A percentile compares a stretch with the other conserved stretches of the same genome.
Evolutionary conservation across 441 rosid species (phyloP).

Genomic region (Biscutella auriculata): DNA sequence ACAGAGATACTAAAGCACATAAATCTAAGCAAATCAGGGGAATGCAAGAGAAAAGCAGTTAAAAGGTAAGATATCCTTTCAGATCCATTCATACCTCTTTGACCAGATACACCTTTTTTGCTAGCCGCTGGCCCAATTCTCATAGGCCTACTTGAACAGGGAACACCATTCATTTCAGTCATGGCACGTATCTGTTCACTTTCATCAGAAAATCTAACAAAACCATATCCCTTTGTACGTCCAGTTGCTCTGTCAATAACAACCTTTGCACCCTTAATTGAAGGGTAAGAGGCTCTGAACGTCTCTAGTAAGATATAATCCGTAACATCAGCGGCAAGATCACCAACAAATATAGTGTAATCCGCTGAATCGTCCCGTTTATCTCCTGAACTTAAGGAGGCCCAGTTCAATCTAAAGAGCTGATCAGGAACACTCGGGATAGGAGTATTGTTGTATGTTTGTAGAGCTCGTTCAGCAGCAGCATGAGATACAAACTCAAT

Average conservation of each 20-base stretch:
- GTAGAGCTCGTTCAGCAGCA: constrained; percentile 72
- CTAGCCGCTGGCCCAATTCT: constrained; percentile 79
- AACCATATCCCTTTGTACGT: constrained; percentile 87
- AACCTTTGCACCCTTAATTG: constrained; percentile 86
- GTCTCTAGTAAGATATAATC: constrained; percentile 70
- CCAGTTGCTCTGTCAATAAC: constrained; percentile 82
- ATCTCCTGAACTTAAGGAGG: constrained; percentile 71
- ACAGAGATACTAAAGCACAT: neutral
- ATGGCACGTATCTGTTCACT: constrained; percentile 71
- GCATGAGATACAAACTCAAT: constrained; percentile 61
- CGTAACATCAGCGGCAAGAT: constrained; percentile 81
- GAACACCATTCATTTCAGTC: constrained; percentile 84
- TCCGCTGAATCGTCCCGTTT: constrained; percentile 80
- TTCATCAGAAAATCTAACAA: constrained; percentile 80
- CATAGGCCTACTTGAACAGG: constrained; percentile 81
- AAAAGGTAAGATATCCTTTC: neutral
- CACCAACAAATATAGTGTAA: constrained; percentile 78
- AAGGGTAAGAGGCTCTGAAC: constrained; percentile 46
- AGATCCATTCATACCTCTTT: constrained; percentile 35
- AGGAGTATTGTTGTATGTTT: constrained; percentile 52
- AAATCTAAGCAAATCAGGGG: neutral
- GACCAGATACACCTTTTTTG: constrained; percentile 49
- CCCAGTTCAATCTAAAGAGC: constrained; percentile 84
- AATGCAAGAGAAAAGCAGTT: constrained; percentile 1
- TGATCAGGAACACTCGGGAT: constrained; percentile 63